Base-by-base conservation (phyloP, 805 yeast species). In the Suhomyces vadensis region DNA sequence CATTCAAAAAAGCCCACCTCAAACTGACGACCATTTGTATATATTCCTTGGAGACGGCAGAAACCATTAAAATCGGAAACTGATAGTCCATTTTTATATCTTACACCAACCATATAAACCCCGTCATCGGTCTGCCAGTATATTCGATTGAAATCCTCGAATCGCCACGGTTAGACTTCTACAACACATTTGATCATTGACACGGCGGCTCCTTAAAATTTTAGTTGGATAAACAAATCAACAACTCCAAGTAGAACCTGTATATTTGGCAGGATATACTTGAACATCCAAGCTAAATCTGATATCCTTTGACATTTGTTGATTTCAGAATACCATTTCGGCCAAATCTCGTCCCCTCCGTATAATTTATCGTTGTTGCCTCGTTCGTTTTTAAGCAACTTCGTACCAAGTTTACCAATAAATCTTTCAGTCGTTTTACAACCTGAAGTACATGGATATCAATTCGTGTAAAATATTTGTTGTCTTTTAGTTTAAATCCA, bases 11-110 rank as follows among this genome's bases (percentile, higher is more conserved):
- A 13, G 23, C 29, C 31, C 25, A 29, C 33, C 33, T 29, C 6
- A 17, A 29, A 29, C 20, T 29, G 33, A 29, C 33, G 33, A 29
- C 33, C 11, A 9, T 37, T 37, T 37, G 31, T 37, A 37, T 37
- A 37, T 37, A 37, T 37, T 37, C 20, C 19, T 20, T n/a, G 16
- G 33, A 14, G 33, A 29, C 33, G 20, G 33, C 33, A 29, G 33
- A 29, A 29, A 16, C 33, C 16, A 29, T 8, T 14, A 29, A 29
- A 29, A 10, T n/a, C n/a, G n/a, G n/a, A n/a, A n/a, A 29, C 7
- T 20, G 33, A 10, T 14, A 29, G 14, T n/a, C 33, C 14, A n/a
- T 14, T 29, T 29, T 16, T 29, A 29, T 29, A 29, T 29, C 33
- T 29, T 16, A 29, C 7, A 29, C 33, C 33, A 14, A 29, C 33